These are phyloP conservation scores for Astragalus glycyphyllos DNA, from an alignment of 306 rosid genomes.

Conservation along the genomic window DNA sequence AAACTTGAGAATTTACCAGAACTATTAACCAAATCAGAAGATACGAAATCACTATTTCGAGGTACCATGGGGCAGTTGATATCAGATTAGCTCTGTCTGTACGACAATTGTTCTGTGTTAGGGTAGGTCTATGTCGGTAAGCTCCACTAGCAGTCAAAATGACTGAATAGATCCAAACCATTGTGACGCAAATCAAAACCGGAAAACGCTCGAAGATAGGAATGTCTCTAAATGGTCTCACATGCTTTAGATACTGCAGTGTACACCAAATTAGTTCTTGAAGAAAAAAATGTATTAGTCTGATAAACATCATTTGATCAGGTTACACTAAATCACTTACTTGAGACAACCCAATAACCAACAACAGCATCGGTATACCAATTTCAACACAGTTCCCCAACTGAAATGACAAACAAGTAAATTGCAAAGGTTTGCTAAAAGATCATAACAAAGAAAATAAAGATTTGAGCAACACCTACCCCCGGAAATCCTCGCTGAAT, in stretches of 20 bases:
- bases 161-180: constrained; percentile 88
- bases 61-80: constrained; percentile 90
- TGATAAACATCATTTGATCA: background rate
- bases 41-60: constrained; percentile 5
- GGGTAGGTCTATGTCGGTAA: constrained; percentile 55
- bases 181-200: constrained; percentile 76
- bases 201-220: constrained; percentile 96
- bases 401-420: constrained; percentile 55
- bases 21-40: constrained; percentile 6
- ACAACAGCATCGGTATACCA: constrained; percentile 86
- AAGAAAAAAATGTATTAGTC: constrained; percentile 22
- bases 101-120: constrained; percentile 79
- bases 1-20: constrained; percentile 33
- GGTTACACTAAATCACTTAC: constrained; percentile 57
- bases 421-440: background rate
- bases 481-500: constrained; percentile 87
- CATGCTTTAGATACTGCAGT: constrained; percentile 93
- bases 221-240: constrained; percentile 79
- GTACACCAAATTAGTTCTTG: constrained; percentile 23
- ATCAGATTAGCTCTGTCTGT: constrained; percentile 88
- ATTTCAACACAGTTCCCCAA: constrained; percentile 92
- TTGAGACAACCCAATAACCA: constrained; percentile 85
- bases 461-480: constrained; percentile 55
- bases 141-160: constrained; percentile 95
- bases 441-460: constrained; percentile 22